Conservation (phyloP, 495 filamentous ascomycete species). For the Glonium stellatum region DNA sequence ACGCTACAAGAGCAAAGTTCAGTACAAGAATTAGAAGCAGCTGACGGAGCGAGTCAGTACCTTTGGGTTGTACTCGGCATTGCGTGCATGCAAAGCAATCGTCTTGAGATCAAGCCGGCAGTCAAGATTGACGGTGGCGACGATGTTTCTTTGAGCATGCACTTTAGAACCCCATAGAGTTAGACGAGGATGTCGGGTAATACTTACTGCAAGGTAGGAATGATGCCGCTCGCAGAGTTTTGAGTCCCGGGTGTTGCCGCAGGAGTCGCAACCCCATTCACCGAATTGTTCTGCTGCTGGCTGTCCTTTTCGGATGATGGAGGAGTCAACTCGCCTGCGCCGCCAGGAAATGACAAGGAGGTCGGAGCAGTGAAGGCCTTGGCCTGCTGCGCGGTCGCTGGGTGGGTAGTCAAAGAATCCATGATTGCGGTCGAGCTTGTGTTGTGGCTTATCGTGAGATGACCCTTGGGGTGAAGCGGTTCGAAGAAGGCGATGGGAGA, state of each 20-base stretch:
- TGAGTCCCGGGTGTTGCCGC: constrained; percentile 84
- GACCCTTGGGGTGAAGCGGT: background rate
- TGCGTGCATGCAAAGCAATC: constrained; percentile 95
- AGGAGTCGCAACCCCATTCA: constrained; percentile 87
- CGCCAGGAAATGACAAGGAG: constrained; percentile 84
- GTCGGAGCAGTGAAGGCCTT: constrained; percentile 45
- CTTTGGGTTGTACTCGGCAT: constrained; percentile 97
- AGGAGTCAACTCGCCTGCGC: constrained; percentile 71
- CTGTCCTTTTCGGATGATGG: constrained; percentile 60
- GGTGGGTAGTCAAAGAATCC: constrained; percentile 86
- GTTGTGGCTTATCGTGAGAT: background rate
- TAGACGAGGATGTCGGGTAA: constrained; percentile 28
- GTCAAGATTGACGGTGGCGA: constrained; percentile 97
- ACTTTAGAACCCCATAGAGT: constrained; percentile 53
- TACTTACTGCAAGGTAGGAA: constrained; percentile 98
- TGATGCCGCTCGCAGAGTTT: constrained; percentile 78
- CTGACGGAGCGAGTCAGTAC: constrained; percentile 44
- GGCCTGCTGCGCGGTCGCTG: constrained; percentile 78
- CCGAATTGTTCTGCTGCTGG: constrained; percentile 46
- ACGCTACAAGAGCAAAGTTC: constrained; percentile 62
- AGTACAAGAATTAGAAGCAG: constrained; percentile 40
- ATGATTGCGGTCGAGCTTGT: constrained; percentile 47
- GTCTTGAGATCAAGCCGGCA: constrained; percentile 98
- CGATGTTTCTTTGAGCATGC: constrained; percentile 80
- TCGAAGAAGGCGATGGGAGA: background rate